phyloP scores from a whole-genome alignment of 208 protist genomes.

The Leishmania tropica region DNA sequence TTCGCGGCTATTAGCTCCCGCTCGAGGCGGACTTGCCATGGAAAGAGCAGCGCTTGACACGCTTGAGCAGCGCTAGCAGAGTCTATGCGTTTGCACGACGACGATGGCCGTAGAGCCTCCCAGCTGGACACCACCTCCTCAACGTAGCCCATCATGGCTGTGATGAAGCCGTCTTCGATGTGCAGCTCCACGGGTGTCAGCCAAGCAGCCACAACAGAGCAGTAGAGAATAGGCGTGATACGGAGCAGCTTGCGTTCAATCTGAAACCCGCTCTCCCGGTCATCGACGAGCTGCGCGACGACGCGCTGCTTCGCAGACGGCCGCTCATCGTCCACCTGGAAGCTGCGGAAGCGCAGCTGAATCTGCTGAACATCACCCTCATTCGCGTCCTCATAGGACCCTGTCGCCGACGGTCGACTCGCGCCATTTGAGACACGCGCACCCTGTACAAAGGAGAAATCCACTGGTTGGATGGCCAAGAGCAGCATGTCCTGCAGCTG shows the following conservation, averaged over 20 bases:
- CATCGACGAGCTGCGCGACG: conserved; percentile 62
- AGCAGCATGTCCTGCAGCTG: conserved; percentile 40
- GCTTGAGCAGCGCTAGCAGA: neutral
- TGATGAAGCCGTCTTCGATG: conserved; percentile 77
- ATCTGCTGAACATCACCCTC: conserved; percentile 56
- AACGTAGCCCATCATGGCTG: conserved; percentile 43
- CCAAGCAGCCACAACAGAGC: conserved; percentile 37
- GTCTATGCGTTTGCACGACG: neutral
- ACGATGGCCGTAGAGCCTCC: conserved; percentile 2
- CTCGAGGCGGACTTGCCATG: conserved; percentile 6
- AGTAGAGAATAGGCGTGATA: conserved; percentile 62
- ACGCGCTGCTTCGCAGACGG: conserved; percentile 59
- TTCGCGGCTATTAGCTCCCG: neutral
- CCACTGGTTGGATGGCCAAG: conserved; percentile 48
- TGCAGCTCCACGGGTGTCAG: conserved; percentile 65
- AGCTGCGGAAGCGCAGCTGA: conserved; percentile 39
- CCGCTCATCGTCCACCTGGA: conserved; percentile 82
- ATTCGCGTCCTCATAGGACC: conserved; percentile 1
- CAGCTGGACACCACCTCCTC: conserved; percentile 38
- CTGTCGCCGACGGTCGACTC: neutral
- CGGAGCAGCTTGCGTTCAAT: conserved; percentile 57
- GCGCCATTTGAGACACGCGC: neutral
- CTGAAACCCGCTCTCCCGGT: conserved; percentile 33
- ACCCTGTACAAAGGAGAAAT: conserved; percentile 50
- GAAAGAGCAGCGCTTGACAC: conserved; percentile 7